phyloP scores from a whole-genome alignment of 1,284 basidiomycete genomes.

The Apiotrichum siamense region DNA sequence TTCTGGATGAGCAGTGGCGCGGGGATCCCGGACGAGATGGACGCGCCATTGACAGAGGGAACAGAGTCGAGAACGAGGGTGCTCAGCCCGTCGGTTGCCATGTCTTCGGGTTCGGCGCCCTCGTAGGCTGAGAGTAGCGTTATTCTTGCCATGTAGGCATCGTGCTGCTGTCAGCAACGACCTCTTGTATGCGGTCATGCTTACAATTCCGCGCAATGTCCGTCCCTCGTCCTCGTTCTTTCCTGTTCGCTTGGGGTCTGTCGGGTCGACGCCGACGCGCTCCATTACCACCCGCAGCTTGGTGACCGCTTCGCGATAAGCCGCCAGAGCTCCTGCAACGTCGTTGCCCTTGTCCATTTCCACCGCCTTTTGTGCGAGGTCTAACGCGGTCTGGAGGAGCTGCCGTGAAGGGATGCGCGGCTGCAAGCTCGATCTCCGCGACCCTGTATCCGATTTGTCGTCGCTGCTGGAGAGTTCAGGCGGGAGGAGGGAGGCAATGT shows the following conservation, averaged over 20 bases:
- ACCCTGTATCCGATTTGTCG: conserved; percentile 8
- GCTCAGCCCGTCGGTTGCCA: neutral
- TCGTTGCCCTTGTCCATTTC: conserved; percentile 47
- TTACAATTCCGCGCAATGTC: conserved; percentile 46
- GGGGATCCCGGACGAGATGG: conserved; percentile 1
- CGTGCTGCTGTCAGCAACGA: conserved; percentile 29
- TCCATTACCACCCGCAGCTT: conserved; percentile 46
- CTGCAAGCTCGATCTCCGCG: conserved; percentile 12
- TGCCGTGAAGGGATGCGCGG: conserved; percentile 41
- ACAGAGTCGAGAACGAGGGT: neutral
- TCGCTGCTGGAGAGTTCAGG: conserved; percentile 8
- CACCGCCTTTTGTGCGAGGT: conserved; percentile 47
- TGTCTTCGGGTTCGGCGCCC: conserved; percentile 5
- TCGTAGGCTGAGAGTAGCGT: conserved; percentile 37
- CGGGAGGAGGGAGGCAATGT: conserved; percentile 12
- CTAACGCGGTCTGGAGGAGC: conserved; percentile 44
- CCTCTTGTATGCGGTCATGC: conserved; percentile 7
- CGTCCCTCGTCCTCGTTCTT: conserved; percentile 45
- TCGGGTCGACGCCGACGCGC: conserved; percentile 38
- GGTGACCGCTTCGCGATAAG: conserved; percentile 45
- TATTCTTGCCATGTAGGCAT: conserved; percentile 46
- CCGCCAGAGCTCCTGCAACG: conserved; percentile 41
- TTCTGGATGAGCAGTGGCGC: neutral
- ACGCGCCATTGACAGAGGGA: conserved; percentile 6
- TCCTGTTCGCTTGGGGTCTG: conserved; percentile 15